These are phyloP conservation scores for Trichoderma gracile DNA, from an alignment of 2,329 filamentous ascomycete species.

Conservation along the genomic window DNA sequence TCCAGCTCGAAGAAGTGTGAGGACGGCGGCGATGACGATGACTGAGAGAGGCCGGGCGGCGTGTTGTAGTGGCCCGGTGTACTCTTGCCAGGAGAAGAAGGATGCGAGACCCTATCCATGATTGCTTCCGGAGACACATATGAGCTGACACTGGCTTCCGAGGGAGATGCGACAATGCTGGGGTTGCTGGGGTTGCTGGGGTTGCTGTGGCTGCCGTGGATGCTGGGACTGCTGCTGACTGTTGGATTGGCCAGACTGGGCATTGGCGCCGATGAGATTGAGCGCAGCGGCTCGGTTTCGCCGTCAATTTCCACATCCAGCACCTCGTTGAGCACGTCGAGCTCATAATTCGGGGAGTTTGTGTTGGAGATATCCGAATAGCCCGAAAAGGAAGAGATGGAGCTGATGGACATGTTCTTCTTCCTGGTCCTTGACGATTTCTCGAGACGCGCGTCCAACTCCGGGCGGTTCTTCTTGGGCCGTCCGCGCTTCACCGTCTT, in stretches of 20 bases:
- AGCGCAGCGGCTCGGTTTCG: constrained; percentile 35
- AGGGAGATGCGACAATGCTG: constrained; percentile 43
- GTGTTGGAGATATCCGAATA: constrained; percentile 58
- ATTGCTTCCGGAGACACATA: constrained; percentile 53
- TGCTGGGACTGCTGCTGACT: constrained; percentile 32
- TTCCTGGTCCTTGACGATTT: constrained; percentile 59
- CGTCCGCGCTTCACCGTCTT: constrained; percentile 64
- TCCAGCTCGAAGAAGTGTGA: constrained; percentile 52
- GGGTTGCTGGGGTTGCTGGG: too few relatives aligned
- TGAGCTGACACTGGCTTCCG: constrained; percentile 40
- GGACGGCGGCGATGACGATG: constrained; percentile 59
- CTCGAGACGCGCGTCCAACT: constrained; percentile 56
- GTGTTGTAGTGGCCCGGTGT: constrained; percentile 56
- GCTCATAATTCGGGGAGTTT: constrained; percentile 55
- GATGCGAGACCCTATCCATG: constrained; percentile 43
- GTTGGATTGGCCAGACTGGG: constrained; percentile 34
- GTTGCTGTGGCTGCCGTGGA: too few relatives aligned
- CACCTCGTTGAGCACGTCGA: constrained; percentile 51
- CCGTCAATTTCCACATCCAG: constrained; percentile 45
- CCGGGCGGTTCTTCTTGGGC: constrained; percentile 62
- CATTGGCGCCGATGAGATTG: constrained; percentile 51
- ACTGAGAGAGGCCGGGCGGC: constrained; percentile 61
- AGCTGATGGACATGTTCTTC: constrained; percentile 53
- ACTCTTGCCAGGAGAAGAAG: constrained; percentile 54
- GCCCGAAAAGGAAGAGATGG: constrained; percentile 55